Evolutionary conservation across 768 basidiomycete species (phyloP).

Genomic region (Omphalotus guepiniiformis): DNA sequence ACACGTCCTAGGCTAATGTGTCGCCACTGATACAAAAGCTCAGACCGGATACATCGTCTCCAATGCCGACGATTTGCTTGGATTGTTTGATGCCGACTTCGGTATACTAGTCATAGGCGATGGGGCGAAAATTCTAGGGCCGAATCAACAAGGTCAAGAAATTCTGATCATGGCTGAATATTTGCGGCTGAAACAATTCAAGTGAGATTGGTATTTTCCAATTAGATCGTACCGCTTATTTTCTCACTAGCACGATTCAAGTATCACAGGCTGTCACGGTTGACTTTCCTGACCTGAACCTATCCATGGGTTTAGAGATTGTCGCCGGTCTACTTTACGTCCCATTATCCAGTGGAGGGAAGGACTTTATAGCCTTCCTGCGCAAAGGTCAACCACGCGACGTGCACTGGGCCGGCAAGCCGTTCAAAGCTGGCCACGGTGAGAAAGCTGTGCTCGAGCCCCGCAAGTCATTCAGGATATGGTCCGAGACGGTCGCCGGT

Average conservation of each 20-base stretch:
- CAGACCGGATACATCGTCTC: constrained; percentile 74
- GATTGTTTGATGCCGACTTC: constrained; percentile 74
- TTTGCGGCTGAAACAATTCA: constrained; percentile 67
- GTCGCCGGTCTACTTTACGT: constrained; percentile 75
- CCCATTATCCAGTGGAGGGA: constrained; percentile 65
- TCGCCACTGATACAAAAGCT: background rate
- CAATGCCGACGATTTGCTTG: constrained; percentile 73
- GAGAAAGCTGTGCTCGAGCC: constrained; percentile 53
- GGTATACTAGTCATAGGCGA: constrained; percentile 70
- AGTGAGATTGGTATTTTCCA: constrained; percentile 36
- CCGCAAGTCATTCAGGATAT: constrained; percentile 73
- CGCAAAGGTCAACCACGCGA: constrained; percentile 70
- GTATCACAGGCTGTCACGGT: constrained; percentile 61
- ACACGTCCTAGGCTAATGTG: background rate
- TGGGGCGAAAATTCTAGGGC: constrained; percentile 66
- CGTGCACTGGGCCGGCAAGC: constrained; percentile 78
- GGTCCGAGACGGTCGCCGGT: constrained; percentile 72
- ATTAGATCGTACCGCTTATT: background rate
- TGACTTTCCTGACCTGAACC: constrained; percentile 68
- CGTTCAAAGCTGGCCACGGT: constrained; percentile 41
- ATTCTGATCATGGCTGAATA: constrained; percentile 79
- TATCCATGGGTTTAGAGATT: constrained; percentile 44
- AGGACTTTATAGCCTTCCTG: constrained; percentile 79
- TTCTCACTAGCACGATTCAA: constrained; percentile 51
- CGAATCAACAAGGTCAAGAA: constrained; percentile 70